Conservation (phyloP, 2,329 filamentous ascomycete genomes). For the Cyphellophora europaea region DNA sequence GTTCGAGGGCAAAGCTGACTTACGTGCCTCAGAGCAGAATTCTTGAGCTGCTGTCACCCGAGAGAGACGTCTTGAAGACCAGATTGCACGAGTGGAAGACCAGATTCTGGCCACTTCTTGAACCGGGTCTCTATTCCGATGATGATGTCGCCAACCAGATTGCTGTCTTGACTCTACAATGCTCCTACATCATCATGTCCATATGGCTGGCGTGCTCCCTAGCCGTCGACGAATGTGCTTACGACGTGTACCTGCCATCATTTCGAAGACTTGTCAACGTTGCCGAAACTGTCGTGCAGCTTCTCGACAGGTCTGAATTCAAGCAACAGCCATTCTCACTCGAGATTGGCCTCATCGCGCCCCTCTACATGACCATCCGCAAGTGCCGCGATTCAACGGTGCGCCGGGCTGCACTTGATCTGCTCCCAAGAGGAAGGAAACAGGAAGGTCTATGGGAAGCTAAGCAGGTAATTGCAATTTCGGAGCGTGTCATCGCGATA, state of each 20-base stretch:
- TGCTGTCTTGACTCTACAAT: neutral
- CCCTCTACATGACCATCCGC: constrained; percentile 3
- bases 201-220: constrained; percentile 1
- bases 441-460: constrained; percentile 6
- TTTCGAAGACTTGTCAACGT: constrained; percentile 1
- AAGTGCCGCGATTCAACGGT: constrained; percentile 4
- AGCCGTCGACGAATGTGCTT: neutral
- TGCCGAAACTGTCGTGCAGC: neutral
- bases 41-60: neutral
- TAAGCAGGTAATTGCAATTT: neutral
- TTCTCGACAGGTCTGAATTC: neutral
- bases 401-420: neutral
- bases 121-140: neutral
- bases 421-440: neutral
- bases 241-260: neutral
- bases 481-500: neutral
- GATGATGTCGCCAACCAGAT: neutral
- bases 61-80: neutral
- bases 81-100: neutral
- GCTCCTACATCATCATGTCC: neutral
- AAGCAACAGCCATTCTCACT: constrained; percentile 1
- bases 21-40: neutral
- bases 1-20: neutral
- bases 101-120: neutral
- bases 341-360: constrained; percentile 5